Evolutionary conservation across 257 asterid species (phyloP).

Genomic region (Solanum commersonii): DNA sequence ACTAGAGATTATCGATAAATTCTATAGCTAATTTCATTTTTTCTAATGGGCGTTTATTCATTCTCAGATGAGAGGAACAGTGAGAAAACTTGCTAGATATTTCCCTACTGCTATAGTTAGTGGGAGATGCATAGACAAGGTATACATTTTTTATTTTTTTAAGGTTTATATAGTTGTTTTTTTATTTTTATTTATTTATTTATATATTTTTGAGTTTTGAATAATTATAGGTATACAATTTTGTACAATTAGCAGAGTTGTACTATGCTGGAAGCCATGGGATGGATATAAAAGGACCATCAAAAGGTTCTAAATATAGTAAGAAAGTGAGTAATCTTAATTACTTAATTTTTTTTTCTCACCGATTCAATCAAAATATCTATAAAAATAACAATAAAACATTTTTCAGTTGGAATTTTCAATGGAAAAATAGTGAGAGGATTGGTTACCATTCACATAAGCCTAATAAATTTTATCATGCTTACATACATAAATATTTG

Average conservation of each 20-base stretch:
- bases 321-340: slow-evolving; percentile 30
- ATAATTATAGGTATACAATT: slow-evolving; percentile 48
- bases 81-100: slow-evolving; percentile 52
- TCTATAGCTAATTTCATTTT: not conserved
- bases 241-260: slow-evolving; percentile 82
- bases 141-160: not conserved
- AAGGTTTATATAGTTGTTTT: not conserved
- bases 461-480: not conserved
- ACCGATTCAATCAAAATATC: not conserved
- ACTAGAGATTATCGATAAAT: not conserved
- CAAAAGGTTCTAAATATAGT: slow-evolving; percentile 60
- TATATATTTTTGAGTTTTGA: not conserved
- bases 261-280: slow-evolving; percentile 99
- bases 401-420: no score
- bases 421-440: not conserved
- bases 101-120: slow-evolving; percentile 85
- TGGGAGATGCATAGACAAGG: slow-evolving; percentile 87
- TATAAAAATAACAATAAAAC: no score
- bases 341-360: not conserved
- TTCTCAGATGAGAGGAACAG: slow-evolving; percentile 74
- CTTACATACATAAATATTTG: not conserved
- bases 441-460: not conserved
- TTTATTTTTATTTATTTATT: not conserved
- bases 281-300: slow-evolving; percentile 97
- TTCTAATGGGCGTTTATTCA: not conserved